Percentiles rank a stretch among this genome's conserved stretches.
phyloP scores from a whole-genome alignment of 331 rosid species.

The Arachis monticola region DNA sequence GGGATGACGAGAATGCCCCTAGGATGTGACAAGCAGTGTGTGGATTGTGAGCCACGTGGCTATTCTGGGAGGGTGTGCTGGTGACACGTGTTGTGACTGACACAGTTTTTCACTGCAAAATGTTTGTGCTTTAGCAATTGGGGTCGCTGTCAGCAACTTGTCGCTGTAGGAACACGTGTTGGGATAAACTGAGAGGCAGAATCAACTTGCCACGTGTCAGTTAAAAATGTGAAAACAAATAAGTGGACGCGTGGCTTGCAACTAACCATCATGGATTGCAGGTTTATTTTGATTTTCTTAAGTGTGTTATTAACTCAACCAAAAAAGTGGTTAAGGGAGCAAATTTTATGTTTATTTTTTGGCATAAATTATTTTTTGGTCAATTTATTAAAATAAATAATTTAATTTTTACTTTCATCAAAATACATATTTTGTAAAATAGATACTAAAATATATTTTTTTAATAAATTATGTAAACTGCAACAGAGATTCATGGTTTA shows the following conservation, averaged over 20 bases:
- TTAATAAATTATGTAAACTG: too few relatives aligned
- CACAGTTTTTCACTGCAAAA: slow-evolving; percentile 38
- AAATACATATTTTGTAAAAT: too few relatives aligned
- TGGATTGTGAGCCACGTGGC: slow-evolving; percentile 61
- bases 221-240: neutral
- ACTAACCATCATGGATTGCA: neutral
- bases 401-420: too few relatives aligned
- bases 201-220: slow-evolving; percentile 53
- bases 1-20: slow-evolving; percentile 56
- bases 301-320: too few relatives aligned
- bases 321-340: too few relatives aligned
- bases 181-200: neutral
- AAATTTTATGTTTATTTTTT: too few relatives aligned
- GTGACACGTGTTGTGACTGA: slow-evolving; percentile 61
- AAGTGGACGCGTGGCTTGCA: slow-evolving; percentile 55
- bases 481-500: too few relatives aligned
- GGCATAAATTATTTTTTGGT: too few relatives aligned
- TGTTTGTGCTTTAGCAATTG: slow-evolving; percentile 41
- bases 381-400: too few relatives aligned
- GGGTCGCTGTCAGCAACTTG: slow-evolving; percentile 54
- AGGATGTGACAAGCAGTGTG: slow-evolving; percentile 37
- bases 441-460: too few relatives aligned
- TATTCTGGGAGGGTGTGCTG: neutral
- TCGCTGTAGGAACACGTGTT: slow-evolving; percentile 60
- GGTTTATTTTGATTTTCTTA: too few relatives aligned